A percentile compares a stretch with the other conserved stretches of the same genome.
These are phyloP conservation scores for Oxyria digyna DNA, from an alignment of 148 eudicot genomes.

Conservation along the genomic window DNA sequence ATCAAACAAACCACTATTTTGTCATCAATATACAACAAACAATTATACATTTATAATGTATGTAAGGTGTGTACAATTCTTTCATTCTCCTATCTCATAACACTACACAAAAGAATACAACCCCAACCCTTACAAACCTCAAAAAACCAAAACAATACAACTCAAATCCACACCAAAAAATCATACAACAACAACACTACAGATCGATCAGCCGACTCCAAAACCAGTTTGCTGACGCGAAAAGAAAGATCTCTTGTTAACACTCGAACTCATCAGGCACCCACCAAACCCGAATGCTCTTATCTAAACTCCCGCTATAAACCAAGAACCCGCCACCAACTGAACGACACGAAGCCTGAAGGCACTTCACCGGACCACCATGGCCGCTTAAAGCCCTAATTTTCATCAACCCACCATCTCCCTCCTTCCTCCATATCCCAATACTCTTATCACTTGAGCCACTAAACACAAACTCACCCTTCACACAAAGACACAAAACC, in stretches of 20 bases:
- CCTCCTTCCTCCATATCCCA: constrained; percentile 53
- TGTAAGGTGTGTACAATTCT: neutral
- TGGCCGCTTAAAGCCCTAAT: constrained; percentile 55
- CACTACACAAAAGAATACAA: neutral
- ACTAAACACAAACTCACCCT: constrained; percentile 55
- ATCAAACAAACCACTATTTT: neutral
- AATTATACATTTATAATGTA: neutral
- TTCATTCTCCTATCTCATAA: neutral
- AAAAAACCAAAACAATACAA: neutral
- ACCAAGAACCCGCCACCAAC: constrained; percentile 79
- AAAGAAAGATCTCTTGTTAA: too few species aligned
- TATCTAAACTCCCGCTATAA: constrained; percentile 87
- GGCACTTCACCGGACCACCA: constrained; percentile 73
- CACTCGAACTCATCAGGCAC: constrained; percentile 21
- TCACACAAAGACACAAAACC: constrained; percentile 51
- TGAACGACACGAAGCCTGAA: constrained; percentile 40
- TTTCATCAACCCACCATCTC: constrained; percentile 22
- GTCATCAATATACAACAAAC: too few species aligned
- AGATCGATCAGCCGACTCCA: neutral
- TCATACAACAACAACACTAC: neutral
- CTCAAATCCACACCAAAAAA: neutral
- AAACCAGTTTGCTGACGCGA: neutral
- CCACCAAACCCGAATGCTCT: constrained; percentile 92
- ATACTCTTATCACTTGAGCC: constrained; percentile 80
- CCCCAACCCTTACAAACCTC: neutral